Conservation (phyloP, 306 rosid species). For the Corylus americana region DNA sequence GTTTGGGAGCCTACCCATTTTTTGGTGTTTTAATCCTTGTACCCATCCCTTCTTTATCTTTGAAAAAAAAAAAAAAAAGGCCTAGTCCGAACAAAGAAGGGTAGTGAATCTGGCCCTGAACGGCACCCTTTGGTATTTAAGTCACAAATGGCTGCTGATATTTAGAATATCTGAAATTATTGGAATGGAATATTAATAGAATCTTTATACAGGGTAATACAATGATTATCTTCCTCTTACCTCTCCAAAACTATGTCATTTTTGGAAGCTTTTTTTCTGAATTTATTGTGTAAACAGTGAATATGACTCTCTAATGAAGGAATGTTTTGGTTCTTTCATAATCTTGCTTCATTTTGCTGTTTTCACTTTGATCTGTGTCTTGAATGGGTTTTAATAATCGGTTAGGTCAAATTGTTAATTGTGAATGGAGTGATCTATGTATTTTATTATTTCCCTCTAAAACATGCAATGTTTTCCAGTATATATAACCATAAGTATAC, state of each 20-base stretch:
- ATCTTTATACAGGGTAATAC: background rate
- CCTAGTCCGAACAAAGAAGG: no score
- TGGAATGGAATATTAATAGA: background rate
- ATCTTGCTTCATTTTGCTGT: background rate
- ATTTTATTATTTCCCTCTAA: conserved; percentile 8
- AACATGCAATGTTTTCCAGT: conserved; percentile 3
- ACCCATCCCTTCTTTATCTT: no score
- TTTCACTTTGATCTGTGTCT: background rate
- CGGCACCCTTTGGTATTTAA: no score
- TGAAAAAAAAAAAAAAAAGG: no score
- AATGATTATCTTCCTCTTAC: background rate
- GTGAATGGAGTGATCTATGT: background rate
- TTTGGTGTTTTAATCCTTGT: no score
- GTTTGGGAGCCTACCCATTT: no score
- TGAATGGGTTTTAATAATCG: background rate
- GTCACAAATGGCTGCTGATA: no score
- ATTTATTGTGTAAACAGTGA: background rate
- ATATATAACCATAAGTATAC: conserved; percentile 10
- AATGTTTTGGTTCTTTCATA: background rate
- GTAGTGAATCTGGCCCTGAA: no score
- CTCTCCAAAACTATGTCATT: background rate
- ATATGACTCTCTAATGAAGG: background rate
- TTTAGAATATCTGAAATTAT: background rate
- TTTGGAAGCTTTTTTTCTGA: no score
- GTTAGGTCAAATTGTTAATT: background rate